These are phyloP conservation scores for Aspergillus spinulosporus DNA, from an alignment of 2,329 filamentous ascomycete genomes.

Conservation along the genomic window DNA sequence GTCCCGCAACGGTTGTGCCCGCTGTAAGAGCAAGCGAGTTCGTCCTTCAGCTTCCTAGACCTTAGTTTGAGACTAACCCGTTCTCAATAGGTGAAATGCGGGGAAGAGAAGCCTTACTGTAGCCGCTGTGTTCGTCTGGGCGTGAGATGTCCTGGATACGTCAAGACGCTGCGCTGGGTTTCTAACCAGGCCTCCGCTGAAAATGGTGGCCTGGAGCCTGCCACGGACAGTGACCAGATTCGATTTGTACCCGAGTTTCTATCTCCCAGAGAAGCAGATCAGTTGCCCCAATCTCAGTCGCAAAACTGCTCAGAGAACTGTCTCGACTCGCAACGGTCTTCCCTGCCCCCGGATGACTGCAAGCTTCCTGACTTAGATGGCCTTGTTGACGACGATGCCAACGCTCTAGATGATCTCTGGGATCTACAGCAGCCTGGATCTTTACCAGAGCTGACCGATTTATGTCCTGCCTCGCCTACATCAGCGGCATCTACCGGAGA, in stretches of 20 bases:
- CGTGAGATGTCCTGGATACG: constrained; percentile 40
- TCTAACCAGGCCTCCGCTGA: constrained; percentile 32
- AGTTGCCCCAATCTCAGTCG: constrained; percentile 3
- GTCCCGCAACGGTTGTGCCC: constrained; percentile 43
- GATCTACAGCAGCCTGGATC: constrained; percentile 29
- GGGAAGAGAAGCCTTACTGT: constrained; percentile 42
- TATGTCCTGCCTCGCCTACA: constrained; percentile 29
- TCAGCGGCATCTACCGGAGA: constrained; percentile 11
- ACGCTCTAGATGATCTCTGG: constrained; percentile 34
- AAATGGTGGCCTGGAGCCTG: constrained; percentile 15
- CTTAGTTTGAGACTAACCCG: background rate
- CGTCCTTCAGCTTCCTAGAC: background rate
- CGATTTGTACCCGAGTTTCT: constrained; percentile 3
- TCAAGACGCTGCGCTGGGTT: constrained; percentile 41
- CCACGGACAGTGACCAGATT: constrained; percentile 2
- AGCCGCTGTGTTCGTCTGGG: constrained; percentile 41
- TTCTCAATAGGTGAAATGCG: constrained; percentile 40
- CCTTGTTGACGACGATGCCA: constrained; percentile 20
- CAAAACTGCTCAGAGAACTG: constrained; percentile 6
- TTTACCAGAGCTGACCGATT: constrained; percentile 36
- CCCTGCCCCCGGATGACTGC: constrained; percentile 11
- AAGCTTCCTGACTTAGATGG: constrained; percentile 10
- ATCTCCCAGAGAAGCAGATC: constrained; percentile 4
- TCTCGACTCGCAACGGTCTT: constrained; percentile 9
- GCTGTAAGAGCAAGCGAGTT: constrained; percentile 45